Evolutionary conservation across 352 stramenopile genomes (phyloP), one percentile per base, ranked within the genome.

Genomic region (Pythium rhizo-oryzae): DNA sequence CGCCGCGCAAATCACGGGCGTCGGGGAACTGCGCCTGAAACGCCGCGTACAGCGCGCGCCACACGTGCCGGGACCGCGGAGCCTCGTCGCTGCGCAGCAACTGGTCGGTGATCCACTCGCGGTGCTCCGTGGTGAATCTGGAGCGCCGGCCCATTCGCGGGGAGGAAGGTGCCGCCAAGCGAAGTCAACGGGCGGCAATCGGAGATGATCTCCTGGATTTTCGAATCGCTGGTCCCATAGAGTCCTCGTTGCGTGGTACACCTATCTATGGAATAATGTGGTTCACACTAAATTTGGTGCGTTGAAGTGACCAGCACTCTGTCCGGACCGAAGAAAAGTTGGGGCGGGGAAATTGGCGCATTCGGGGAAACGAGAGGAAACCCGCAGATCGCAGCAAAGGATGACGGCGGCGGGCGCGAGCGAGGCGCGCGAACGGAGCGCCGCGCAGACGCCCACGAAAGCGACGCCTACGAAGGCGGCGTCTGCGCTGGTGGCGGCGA

Each of bases 281-380:
- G 18, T 33, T 2, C 60, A 67, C 60, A 55, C 13, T 25, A 53
- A 54, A n/a, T 47, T 44, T 19, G 25, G 43, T 61, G 24, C n/a
- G 39, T 68, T 68, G 61, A 68, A 68, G 61, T 68, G 61, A 68
- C 52, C 61, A 68, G 51, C 52, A 68, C 52, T 61, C 61, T 51
- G 11, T 16, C n/a, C 9, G 9, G 11, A 43, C 11, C 9, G 37
- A 43, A 18, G 15, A 25, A 25, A 56, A 35, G 21, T 62, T 46
- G 53, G 62, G 53, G 53, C 53, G 63, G 56, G 41, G 5, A 55
- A 53, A 24, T 61, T 25, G 23, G 4, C 28, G 28, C 28, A 33
- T 6, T 33, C 28, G 28, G 41, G 41, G 41, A 47, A 47, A 47
- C 47, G 19, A 54, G 9, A 54, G 12, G 12, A 25, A 35, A 49